A percentile compares a stretch with the other conserved stretches of the same genome.
Evolutionary conservation across 225 moss, liverwort and hornwort species (phyloP).

Genomic region (Sphagnum contortum): DNA sequence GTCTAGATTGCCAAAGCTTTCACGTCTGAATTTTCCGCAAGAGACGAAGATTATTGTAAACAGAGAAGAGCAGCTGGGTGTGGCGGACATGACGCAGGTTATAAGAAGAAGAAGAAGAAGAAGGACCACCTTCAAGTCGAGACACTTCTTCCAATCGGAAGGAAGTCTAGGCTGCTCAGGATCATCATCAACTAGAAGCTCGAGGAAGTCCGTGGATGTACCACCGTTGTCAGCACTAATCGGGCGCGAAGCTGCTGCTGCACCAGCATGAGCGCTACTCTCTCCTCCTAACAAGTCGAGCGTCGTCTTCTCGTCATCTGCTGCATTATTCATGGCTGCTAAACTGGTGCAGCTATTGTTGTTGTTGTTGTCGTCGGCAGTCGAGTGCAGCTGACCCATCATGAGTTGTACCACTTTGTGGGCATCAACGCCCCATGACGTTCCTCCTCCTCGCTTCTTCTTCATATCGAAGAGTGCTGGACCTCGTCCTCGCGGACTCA

Average conservation of each 20-base stretch:
- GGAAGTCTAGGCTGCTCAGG: slow-evolving; percentile 43
- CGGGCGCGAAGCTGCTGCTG: neutral
- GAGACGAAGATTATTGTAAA: too few species aligned
- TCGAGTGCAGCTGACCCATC: slow-evolving; percentile 41
- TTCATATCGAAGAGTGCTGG: slow-evolving; percentile 8
- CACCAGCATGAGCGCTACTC: too few species aligned
- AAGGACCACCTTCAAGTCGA: slow-evolving; percentile 48
- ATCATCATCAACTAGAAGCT: slow-evolving; percentile 20
- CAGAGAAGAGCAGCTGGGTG: too few species aligned
- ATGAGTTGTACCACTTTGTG: slow-evolving; percentile 69
- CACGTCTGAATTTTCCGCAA: slow-evolving; percentile 22
- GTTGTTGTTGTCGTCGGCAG: too few species aligned
- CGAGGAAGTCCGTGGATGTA: slow-evolving; percentile 39
- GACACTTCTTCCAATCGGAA: slow-evolving; percentile 61
- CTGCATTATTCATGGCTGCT: too few species aligned
- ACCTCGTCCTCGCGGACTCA: slow-evolving; percentile 1
- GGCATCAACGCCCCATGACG: slow-evolving; percentile 47
- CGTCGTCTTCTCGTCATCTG: slow-evolving; percentile 18
- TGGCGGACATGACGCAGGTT: too few species aligned
- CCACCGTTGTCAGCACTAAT: slow-evolving; percentile 3
- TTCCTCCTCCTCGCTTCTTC: slow-evolving; percentile 1
- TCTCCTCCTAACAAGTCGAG: slow-evolving; percentile 37
- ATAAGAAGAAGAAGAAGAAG: too few species aligned
- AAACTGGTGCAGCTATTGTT: neutral
- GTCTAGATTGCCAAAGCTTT: slow-evolving; percentile 8